A percentile compares a stretch with the other conserved stretches of the same genome.
phyloP scores from a whole-genome alignment of 2,329 filamentous ascomycete species.

The Fusarium succisae region DNA sequence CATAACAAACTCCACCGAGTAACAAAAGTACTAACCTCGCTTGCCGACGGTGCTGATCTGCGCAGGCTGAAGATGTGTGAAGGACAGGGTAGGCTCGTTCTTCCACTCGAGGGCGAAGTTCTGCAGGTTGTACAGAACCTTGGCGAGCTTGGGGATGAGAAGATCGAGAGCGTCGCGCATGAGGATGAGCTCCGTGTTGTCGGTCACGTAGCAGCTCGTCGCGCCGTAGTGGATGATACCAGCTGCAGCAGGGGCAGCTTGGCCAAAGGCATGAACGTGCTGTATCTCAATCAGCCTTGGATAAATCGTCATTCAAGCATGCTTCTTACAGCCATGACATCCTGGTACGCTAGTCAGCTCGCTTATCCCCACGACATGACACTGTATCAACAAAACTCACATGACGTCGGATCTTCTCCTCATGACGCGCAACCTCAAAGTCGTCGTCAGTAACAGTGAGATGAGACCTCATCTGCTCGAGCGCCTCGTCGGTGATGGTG shows the following conservation, averaged over 20 bases:
- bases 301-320: neutral
- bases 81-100: neutral
- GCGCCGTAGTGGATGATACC: neutral
- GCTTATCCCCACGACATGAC: neutral
- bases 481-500: conserved; percentile 26
- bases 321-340: conserved; percentile 17
- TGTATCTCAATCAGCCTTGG: neutral
- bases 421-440: conserved; percentile 29
- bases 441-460: conserved; percentile 20
- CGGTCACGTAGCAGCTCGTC: neutral
- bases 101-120: neutral
- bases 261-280: conserved; percentile 2
- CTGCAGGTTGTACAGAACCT: neutral
- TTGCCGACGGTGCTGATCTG: neutral
- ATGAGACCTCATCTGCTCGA: conserved; percentile 30
- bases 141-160: neutral
- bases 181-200: neutral
- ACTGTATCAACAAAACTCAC: neutral
- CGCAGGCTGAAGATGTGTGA: neutral
- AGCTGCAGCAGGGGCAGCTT: neutral
- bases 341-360: conserved; percentile 7
- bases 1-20: accelerated
- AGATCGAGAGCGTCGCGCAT: neutral
- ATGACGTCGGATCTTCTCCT: conserved; percentile 29
- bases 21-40: neutral